Conservation (phyloP, 108 stramenopile species). For the Fragilariopsis cylindrus region DNA sequence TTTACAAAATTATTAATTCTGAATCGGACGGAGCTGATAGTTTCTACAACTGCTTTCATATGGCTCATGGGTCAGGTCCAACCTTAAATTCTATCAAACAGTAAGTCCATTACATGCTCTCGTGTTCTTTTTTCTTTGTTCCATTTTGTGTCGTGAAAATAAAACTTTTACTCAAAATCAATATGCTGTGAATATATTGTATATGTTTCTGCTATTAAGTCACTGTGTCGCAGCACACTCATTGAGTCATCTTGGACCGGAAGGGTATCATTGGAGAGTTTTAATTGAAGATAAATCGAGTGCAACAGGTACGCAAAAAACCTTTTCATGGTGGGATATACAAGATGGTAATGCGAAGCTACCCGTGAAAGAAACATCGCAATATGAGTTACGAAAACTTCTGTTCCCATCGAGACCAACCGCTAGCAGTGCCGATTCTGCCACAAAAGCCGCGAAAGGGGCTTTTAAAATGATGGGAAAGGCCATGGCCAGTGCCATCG, state of each 20-base stretch:
- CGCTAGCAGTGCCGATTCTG: slow-evolving; percentile 19
- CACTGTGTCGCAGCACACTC: slow-evolving; percentile 57
- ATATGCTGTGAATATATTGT: not conserved
- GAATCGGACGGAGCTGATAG: slow-evolving; percentile 38
- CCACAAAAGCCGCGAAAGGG: slow-evolving; percentile 77
- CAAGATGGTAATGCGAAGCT: slow-evolving; percentile 85
- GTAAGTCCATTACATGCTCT: slow-evolving; percentile 33
- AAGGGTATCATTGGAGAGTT: slow-evolving; percentile 87
- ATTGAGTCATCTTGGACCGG: slow-evolving; percentile 59
- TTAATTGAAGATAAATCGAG: slow-evolving; percentile 74
- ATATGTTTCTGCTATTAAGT: slow-evolving; percentile 17
- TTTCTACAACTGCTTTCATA: slow-evolving; percentile 71
- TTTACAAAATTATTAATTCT: slow-evolving; percentile 55
- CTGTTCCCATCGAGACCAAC: slow-evolving; percentile 47
- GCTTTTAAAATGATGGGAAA: slow-evolving; percentile 80
- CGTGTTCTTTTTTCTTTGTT: not conserved
- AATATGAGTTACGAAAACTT: slow-evolving; percentile 59
- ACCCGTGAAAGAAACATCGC: slow-evolving; percentile 69
- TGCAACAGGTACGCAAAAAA: slow-evolving; percentile 18
- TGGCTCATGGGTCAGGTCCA: slow-evolving; percentile 59
- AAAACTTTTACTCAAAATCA: not conserved
- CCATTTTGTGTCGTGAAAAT: not conserved
- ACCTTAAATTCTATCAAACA: slow-evolving; percentile 69
- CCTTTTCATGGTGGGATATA: slow-evolving; percentile 88
- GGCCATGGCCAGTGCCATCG: slow-evolving; percentile 62